Percentiles rank a stretch among this genome's conserved stretches.
phyloP scores from a whole-genome alignment of 2,329 filamentous ascomycete species.

The Cadophora sp. region DNA sequence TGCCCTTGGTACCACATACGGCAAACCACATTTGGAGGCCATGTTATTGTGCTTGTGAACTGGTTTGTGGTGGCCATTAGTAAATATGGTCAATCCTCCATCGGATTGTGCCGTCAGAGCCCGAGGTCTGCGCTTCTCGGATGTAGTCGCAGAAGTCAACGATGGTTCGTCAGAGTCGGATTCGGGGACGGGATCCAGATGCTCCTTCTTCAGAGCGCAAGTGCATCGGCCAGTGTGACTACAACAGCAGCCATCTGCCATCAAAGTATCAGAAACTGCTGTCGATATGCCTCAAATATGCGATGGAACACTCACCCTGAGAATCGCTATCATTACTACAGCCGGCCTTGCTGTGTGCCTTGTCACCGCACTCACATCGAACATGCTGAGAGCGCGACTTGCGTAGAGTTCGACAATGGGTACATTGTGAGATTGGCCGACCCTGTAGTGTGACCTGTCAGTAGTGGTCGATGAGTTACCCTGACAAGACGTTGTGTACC shows the following conservation, averaged over 20 bases:
- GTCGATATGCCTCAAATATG: slow-evolving; percentile 35
- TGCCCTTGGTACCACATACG: slow-evolving; percentile 65
- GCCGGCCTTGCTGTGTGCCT: slow-evolving; percentile 67
- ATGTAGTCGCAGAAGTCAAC: slow-evolving; percentile 50
- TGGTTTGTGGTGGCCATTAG: slow-evolving; percentile 69
- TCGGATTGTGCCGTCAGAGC: slow-evolving; percentile 70
- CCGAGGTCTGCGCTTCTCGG: slow-evolving; percentile 56
- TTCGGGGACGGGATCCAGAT: slow-evolving; percentile 68
- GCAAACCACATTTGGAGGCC: slow-evolving; percentile 64
- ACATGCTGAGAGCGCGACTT: slow-evolving; percentile 95
- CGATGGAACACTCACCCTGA: slow-evolving; percentile 47
- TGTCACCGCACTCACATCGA: slow-evolving; percentile 95
- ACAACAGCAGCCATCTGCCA: slow-evolving; percentile 71
- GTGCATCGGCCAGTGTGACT: slow-evolving; percentile 73
- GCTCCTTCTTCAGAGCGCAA: slow-evolving; percentile 69
- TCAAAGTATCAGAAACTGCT: slow-evolving; percentile 44
- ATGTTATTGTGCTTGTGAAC: slow-evolving; percentile 65
- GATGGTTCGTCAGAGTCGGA: slow-evolving; percentile 63
- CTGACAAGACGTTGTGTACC: slow-evolving; percentile 32
- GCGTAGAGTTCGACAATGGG: slow-evolving; percentile 94
- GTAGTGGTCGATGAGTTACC: slow-evolving; percentile 11
- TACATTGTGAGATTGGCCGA: slow-evolving; percentile 95
- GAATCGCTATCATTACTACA: slow-evolving; percentile 61
- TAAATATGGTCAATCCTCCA: slow-evolving; percentile 62
- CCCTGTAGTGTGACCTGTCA: slow-evolving; percentile 54